Percentiles rank a stretch among this genome's conserved stretches.
phyloP scores from a whole-genome alignment of 352 stramenopile genomes.

The Globisporangium radiosum region DNA sequence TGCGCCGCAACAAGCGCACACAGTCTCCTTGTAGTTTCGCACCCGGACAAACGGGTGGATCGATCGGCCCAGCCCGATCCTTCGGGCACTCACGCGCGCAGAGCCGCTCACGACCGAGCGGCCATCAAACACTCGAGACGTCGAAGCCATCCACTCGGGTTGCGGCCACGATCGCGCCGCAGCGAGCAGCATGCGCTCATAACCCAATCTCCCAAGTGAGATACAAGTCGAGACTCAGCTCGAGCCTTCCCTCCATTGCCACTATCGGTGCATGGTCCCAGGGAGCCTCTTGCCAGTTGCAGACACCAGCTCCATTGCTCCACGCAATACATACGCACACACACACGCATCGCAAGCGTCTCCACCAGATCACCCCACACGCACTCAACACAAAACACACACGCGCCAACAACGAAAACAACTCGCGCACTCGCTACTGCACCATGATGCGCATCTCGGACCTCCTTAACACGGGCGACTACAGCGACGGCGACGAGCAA shows the following conservation, averaged over 20 bases:
- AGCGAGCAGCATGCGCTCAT: slow-evolving; percentile 1
- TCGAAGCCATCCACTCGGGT: slow-evolving; percentile 2
- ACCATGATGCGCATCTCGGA: slow-evolving; percentile 17
- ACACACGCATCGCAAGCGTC: background rate
- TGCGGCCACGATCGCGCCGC: too few species aligned
- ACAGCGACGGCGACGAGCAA: slow-evolving; percentile 14
- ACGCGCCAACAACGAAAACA: slow-evolving; percentile 1
- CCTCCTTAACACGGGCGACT: slow-evolving; percentile 16
- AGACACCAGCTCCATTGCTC: slow-evolving; percentile 11
- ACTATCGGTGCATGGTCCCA: background rate
- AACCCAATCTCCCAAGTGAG: slow-evolving; percentile 20
- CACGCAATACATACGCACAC: background rate
- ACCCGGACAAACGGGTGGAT: background rate
- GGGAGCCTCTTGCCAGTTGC: background rate
- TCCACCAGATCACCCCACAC: background rate
- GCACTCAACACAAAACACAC: background rate
- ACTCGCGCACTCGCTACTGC: background rate
- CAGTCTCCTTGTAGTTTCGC: background rate
- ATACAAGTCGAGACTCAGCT: slow-evolving; percentile 15
- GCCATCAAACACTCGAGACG: background rate
- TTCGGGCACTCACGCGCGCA: background rate
- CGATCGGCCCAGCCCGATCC: background rate
- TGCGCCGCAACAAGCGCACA: too few species aligned
- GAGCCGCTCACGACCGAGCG: background rate
- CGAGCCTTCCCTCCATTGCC: background rate